Base-by-base conservation (phyloP, 495 filamentous ascomycete genomes). In the Penicillium flavigenum region DNA sequence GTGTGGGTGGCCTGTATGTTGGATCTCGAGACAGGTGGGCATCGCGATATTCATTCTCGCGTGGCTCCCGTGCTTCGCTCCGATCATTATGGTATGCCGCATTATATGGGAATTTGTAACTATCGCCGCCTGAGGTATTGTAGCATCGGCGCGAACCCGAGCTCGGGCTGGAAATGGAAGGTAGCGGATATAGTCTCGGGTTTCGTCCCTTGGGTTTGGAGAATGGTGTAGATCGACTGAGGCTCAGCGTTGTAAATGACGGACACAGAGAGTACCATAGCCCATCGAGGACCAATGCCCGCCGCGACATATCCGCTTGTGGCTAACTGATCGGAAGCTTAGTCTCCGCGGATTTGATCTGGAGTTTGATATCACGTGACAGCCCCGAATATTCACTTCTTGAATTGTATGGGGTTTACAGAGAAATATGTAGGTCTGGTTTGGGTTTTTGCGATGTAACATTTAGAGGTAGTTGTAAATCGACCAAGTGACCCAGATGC, bases 221-320 rank as follows among this genome's bases (percentile, higher is more conserved):
- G 22, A 63, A 43, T 43, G 27, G 26, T 11, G 56, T 39, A 8
- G 58, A 53, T 22, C 58, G 59, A 55, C 41, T 52, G 20, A 74
- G 42, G 10, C 58, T 39, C 8, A 50, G 44, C 0, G 49, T 52
- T 20, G 50, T 75, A 54, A 85, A 76, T 47, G 80, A 83, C 36
- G 85, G 86, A 70, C 85, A 87, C 27, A 90, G 73, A 70, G 80
- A 86, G 63, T 83, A 81, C 85, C 84, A 88, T 44, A 89, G 76
- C 53, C 82, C 86, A 68, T 88, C 85, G 41, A 85, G 58, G 31
- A 79, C 66, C 32, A 83, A 63, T 57, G 76, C 69, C 61, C 65
- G 66, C 51, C 66, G 71, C 50, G 76, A 72, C 83, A 83, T 83
- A 65, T 67, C 67, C 66, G 47, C 36, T 36, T 41, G 45, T 56